Evolutionary conservation across 1,284 basidiomycete species (phyloP).

Genomic region (Marasmius tenuissimus): DNA sequence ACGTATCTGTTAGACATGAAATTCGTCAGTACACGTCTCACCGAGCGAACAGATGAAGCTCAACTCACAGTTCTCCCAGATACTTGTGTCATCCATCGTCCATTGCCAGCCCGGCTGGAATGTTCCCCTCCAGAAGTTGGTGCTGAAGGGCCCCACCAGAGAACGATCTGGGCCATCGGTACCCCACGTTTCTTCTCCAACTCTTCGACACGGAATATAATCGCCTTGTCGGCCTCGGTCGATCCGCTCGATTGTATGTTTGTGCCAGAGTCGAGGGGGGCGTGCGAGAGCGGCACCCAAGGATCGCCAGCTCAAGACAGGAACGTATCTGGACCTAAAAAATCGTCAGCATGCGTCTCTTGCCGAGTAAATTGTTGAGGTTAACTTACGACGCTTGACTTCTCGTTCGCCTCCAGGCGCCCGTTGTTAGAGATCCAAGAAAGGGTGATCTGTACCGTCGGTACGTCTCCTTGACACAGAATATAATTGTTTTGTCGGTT

Average conservation of each 20-base stretch:
- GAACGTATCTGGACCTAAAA: too few relatives aligned
- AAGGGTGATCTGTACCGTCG: too few relatives aligned
- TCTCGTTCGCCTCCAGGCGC: too few relatives aligned
- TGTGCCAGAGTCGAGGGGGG: too few relatives aligned
- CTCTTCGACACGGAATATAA: slow-evolving; percentile 6
- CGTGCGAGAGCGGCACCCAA: too few relatives aligned
- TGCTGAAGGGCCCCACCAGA: slow-evolving; percentile 22
- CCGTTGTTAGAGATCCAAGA: too few relatives aligned
- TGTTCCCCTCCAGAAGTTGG: slow-evolving; percentile 24
- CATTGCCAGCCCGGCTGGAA: slow-evolving; percentile 18
- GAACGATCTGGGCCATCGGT: slow-evolving; percentile 10
- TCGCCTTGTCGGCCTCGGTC: slow-evolving; percentile 1
- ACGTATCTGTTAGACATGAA: neutral
- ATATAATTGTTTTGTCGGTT: too few relatives aligned
- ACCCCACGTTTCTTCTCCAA: neutral
- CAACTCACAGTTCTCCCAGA: slow-evolving; percentile 27
- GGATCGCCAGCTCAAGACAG: too few relatives aligned
- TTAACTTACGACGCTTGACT: too few relatives aligned
- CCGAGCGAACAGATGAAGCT: neutral
- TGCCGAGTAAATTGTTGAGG: too few relatives aligned
- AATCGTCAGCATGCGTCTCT: too few relatives aligned
- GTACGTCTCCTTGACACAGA: too few relatives aligned
- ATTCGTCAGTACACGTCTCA: neutral
- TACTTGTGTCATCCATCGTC: slow-evolving; percentile 25
- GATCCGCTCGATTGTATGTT: neutral